Evolutionary conservation across 2,329 filamentous ascomycete species (phyloP).

Genomic region (Aspergillus japonicus): DNA sequence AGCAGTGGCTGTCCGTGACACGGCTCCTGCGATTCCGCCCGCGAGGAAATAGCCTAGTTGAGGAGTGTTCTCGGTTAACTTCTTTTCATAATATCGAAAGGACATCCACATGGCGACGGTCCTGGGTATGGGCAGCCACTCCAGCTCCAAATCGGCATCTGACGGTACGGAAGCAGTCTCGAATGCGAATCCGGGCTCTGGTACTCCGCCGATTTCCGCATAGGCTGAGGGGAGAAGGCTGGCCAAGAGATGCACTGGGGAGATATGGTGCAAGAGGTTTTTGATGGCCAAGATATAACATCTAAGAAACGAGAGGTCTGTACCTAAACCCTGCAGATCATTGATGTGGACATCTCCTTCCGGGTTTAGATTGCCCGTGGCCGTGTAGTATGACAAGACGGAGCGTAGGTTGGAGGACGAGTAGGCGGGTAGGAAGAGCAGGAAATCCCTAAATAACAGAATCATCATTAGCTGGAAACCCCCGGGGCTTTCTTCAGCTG

Average conservation of each 20-base stretch:
- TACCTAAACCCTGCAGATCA: slow-evolving; percentile 95
- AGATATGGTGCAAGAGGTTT: slow-evolving; percentile 36
- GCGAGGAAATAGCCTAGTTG: slow-evolving; percentile 90
- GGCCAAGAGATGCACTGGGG: slow-evolving; percentile 35
- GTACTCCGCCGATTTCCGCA: slow-evolving; percentile 30
- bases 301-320: slow-evolving; percentile 43
- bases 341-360: slow-evolving; percentile 95
- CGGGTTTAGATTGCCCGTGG: slow-evolving; percentile 81
- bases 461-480: slow-evolving; percentile 11
- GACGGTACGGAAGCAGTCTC: slow-evolving; percentile 31
- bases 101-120: slow-evolving; percentile 46
- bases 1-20: slow-evolving; percentile 92
- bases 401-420: slow-evolving; percentile 65
- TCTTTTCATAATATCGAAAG: slow-evolving; percentile 44
- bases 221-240: slow-evolving; percentile 33
- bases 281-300: slow-evolving; percentile 34
- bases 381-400: slow-evolving; percentile 87
- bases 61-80: slow-evolving; percentile 48
- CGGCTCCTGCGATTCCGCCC: slow-evolving; percentile 88
- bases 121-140: slow-evolving; percentile 44
- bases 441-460: slow-evolving; percentile 68
- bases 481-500: background rate
- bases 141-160: slow-evolving; percentile 40
- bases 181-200: slow-evolving; percentile 26
- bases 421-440: slow-evolving; percentile 78